A percentile compares a stretch with the other conserved stretches of the same genome.
phyloP scores from a whole-genome alignment of 768 basidiomycete species.

The Calocybe cyanea region DNA sequence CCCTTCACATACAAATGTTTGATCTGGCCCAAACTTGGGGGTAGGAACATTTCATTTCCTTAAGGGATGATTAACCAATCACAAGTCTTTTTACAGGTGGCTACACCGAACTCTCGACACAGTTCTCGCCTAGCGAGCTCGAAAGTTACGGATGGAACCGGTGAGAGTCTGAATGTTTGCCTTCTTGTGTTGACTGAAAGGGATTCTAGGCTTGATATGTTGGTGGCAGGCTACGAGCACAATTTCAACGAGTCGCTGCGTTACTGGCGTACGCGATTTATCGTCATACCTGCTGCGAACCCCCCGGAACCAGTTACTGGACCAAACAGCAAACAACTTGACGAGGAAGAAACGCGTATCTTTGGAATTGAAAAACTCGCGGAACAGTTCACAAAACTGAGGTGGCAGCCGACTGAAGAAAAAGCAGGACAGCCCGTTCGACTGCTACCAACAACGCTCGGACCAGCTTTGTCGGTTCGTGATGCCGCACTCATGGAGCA shows the following conservation, averaged over 20 bases:
- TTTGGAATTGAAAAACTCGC: slow-evolving; percentile 90
- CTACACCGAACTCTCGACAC: slow-evolving; percentile 74
- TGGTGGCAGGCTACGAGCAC: slow-evolving; percentile 79
- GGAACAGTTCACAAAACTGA: slow-evolving; percentile 79
- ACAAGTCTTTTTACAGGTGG: slow-evolving; percentile 38
- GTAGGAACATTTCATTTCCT: neutral
- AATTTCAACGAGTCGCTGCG: slow-evolving; percentile 78
- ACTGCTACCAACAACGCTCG: slow-evolving; percentile 81
- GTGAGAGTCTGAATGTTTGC: slow-evolving; percentile 31
- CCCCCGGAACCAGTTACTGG: slow-evolving; percentile 53
- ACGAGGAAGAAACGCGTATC: slow-evolving; percentile 84
- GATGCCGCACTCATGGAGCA: slow-evolving; percentile 79
- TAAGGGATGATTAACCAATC: neutral
- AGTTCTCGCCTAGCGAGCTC: slow-evolving; percentile 73
- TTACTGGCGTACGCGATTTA: slow-evolving; percentile 87
- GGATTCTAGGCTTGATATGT: slow-evolving; percentile 68
- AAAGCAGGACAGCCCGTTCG: slow-evolving; percentile 57
- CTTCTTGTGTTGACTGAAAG: neutral
- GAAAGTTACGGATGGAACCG: slow-evolving; percentile 88
- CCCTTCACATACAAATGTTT: slow-evolving; percentile 81
- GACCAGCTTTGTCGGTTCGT: slow-evolving; percentile 72
- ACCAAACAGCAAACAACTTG: slow-evolving; percentile 68
- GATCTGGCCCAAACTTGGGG: slow-evolving; percentile 65
- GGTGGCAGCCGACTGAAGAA: slow-evolving; percentile 71
- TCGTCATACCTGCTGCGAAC: slow-evolving; percentile 85